phyloP scores from a whole-genome alignment of 2,329 filamentous ascomycete species.

The Elsinoe perseae region DNA sequence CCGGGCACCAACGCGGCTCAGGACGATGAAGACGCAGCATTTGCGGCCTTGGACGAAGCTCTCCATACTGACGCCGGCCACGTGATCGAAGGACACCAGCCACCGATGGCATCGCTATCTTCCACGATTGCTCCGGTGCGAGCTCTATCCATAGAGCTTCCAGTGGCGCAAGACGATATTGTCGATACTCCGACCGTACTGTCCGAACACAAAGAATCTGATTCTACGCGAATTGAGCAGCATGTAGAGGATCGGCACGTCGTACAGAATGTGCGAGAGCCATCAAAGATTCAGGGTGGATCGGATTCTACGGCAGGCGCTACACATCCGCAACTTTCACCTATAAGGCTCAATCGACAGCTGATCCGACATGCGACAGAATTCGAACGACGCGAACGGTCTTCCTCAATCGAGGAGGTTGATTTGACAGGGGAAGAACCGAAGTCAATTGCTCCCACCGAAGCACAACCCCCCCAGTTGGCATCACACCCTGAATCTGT shows the following conservation, averaged over 20 bases:
- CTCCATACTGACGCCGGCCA: constrained; percentile 10
- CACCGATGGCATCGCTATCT: neutral
- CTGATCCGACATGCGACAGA: neutral
- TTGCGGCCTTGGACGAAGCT: constrained; percentile 15
- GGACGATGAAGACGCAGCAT: constrained; percentile 16
- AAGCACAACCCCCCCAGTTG: constrained; percentile 7
- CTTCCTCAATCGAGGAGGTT: neutral
- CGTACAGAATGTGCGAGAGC: too few relatives aligned
- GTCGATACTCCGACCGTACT: neutral
- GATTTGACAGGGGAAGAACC: neutral
- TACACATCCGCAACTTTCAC: neutral
- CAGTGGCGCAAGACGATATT: neutral
- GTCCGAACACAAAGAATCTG: neutral
- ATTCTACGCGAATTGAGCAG: neutral
- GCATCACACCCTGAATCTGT: constrained; percentile 12
- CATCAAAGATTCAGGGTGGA: too few relatives aligned
- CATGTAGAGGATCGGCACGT: neutral
- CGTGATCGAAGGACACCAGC: neutral
- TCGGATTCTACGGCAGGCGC: too few relatives aligned
- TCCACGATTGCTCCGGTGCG: neutral
- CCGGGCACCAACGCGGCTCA: neutral
- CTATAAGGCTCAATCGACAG: neutral
- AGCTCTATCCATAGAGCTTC: neutral
- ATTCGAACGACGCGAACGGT: neutral
- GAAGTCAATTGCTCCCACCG: neutral